Evolutionary conservation across 1,284 basidiomycete genomes (phyloP).

Genomic region (Cutaneotrichosporon sp.): DNA sequence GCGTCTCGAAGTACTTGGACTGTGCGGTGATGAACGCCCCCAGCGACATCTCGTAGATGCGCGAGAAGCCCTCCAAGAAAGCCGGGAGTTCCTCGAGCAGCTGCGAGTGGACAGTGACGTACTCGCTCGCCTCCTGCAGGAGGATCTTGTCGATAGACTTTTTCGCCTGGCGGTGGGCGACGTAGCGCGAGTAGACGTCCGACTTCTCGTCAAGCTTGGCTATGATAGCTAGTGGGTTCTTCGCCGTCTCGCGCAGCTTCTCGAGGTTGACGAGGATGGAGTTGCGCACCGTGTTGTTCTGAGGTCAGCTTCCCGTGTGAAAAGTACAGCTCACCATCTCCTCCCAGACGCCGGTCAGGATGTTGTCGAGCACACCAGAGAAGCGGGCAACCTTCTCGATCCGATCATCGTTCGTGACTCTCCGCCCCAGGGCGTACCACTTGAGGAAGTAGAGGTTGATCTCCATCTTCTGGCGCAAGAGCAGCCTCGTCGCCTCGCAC

Average conservation of each 20-base stretch:
- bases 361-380: constrained; percentile 37
- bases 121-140: constrained; percentile 47
- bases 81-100: constrained; percentile 52
- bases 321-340: constrained; percentile 42
- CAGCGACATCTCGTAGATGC: constrained; percentile 48
- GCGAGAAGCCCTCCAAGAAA: constrained; percentile 48
- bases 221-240: constrained; percentile 50
- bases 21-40: constrained; percentile 45
- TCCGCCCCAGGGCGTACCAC: constrained; percentile 43
- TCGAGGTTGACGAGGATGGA: constrained; percentile 47
- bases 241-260: constrained; percentile 41
- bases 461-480: constrained; percentile 35
- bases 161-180: constrained; percentile 31
- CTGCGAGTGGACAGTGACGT: constrained; percentile 53
- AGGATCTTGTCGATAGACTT: constrained; percentile 37
- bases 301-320: constrained; percentile 13
- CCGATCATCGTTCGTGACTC: constrained; percentile 31
- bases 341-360: constrained; percentile 40
- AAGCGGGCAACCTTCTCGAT: constrained; percentile 48
- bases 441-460: constrained; percentile 40
- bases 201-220: constrained; percentile 41
- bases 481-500: constrained; percentile 40
- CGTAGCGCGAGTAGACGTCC: constrained; percentile 48
- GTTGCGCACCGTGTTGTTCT: constrained; percentile 43
- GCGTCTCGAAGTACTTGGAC: constrained; percentile 33